Evolutionary conservation across 202 grass and related monocot genomes (phyloP), one percentile per base, ranked within the genome.

Genomic region (Cymbopogon flexuosus): DNA sequence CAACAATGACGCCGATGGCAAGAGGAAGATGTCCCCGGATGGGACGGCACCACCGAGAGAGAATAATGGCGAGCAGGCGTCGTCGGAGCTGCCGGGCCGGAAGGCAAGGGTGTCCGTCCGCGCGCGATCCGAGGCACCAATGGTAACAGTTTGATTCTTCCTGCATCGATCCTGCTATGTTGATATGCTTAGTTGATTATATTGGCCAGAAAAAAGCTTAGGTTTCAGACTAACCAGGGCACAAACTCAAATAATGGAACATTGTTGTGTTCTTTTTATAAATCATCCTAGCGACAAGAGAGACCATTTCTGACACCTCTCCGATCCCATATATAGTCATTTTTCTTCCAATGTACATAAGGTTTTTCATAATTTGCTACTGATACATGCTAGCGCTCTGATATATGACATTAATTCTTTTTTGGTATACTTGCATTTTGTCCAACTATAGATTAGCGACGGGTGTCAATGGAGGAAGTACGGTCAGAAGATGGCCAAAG

Each of bases 401-500:
- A 70, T 45, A 15, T 70, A 45, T 54, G 6, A 49, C 24, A 46
- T 8, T 27, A 6, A 0, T n/a, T 3, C 8, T 59, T 58, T 23
- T 59, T 27, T 60, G n/a, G 21, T 12, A 60, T 60, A 1, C 7
- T 73, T 35, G 16, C 33, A 73, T 58, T 62, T 42, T 76, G 5
- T 24, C 8, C 5, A 59, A 29, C 9, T 82, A 0, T 75, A 97
- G 94, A 97, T 97, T 74, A 90, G 87, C n/a, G 94, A 97, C 76
- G 91, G 91, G 24, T 93, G 94, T 47, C 94, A 97, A 54, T 97
- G 94, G 94, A 90, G 94, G 27, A 97, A 97, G 82, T 97, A 97
- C 19, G 94, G 94, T n/a, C 94, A 97, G 75, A 97, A 97, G 84
- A 92, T 88, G 58, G 87, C 91, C 0, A 97, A 97, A 89, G 94